Percentiles rank a stretch among this genome's conserved stretches.
phyloP scores from a whole-genome alignment of 2,329 filamentous ascomycete species.

The Claviceps citrina region DNA sequence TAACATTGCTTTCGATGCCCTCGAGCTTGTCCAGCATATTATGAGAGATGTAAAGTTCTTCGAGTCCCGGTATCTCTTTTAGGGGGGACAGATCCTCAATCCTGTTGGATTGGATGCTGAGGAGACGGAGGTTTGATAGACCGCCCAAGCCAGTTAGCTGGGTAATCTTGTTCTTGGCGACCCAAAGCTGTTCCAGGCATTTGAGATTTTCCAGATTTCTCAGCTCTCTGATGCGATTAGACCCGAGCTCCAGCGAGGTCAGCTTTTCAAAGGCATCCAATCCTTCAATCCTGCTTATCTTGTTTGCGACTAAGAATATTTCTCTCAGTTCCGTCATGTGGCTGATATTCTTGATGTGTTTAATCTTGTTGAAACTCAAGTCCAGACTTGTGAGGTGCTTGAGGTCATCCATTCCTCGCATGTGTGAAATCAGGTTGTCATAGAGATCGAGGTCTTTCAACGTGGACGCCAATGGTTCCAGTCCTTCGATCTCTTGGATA shows the following conservation, averaged over 20 bases:
- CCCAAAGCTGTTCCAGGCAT: slow-evolving; percentile 77
- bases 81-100: slow-evolving; percentile 67
- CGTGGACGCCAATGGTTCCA: slow-evolving; percentile 47
- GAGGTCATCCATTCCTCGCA: slow-evolving; percentile 68
- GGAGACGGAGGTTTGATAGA: slow-evolving; percentile 65
- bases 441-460: slow-evolving; percentile 84
- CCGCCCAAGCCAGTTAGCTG: slow-evolving; percentile 62
- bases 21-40: slow-evolving; percentile 70
- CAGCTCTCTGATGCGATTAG: slow-evolving; percentile 81
- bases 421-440: slow-evolving; percentile 83
- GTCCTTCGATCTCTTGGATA: slow-evolving; percentile 65
- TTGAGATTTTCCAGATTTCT: slow-evolving; percentile 65
- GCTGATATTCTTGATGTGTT: slow-evolving; percentile 81
- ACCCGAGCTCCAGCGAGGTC: slow-evolving; percentile 76
- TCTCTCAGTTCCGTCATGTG: slow-evolving; percentile 67
- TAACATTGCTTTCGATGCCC: slow-evolving; percentile 51
- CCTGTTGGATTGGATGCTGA: slow-evolving; percentile 92
- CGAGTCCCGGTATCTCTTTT: slow-evolving; percentile 55
- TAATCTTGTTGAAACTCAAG: slow-evolving; percentile 97
- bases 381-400: slow-evolving; percentile 66
- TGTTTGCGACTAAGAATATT: slow-evolving; percentile 87
- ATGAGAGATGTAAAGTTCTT: slow-evolving; percentile 92
- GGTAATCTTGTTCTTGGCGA: slow-evolving; percentile 93
- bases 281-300: slow-evolving; percentile 75
- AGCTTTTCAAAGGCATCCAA: slow-evolving; percentile 60